Evolutionary conservation across 2,329 filamentous ascomycete species (phyloP).

Genomic region (Pseudofabraea citricarpa): DNA sequence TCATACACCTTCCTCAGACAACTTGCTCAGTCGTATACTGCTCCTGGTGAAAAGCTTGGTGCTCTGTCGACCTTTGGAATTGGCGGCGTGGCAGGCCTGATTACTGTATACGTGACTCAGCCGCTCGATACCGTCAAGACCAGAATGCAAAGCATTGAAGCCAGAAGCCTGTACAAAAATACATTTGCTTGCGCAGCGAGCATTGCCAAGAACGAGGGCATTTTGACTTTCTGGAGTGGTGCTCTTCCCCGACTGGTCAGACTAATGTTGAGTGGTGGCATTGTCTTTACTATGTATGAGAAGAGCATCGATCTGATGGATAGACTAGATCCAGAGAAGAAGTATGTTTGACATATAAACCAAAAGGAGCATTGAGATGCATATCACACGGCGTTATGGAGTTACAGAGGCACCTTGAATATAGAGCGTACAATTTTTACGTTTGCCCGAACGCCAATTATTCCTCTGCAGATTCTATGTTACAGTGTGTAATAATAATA

Average conservation of each 20-base stretch:
- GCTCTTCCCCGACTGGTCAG: conserved; percentile 80
- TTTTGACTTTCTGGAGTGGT: conserved; percentile 91
- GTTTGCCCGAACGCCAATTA: not conserved
- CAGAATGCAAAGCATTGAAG: conserved; percentile 94
- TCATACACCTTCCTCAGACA: conserved; percentile 89
- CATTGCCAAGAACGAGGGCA: conserved; percentile 84
- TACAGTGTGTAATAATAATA: too few relatives aligned
- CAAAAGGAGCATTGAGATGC: conserved; percentile 5
- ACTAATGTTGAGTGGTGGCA: conserved; percentile 86
- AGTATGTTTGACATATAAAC: conserved; percentile 59
- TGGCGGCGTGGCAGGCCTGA: conserved; percentile 80
- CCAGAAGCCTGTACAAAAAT: conserved; percentile 76
- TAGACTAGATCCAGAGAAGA: conserved; percentile 73
- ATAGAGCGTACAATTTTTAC: conserved; percentile 1
- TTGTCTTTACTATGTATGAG: conserved; percentile 98
- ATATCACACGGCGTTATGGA: conserved; percentile 15
- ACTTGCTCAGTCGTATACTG: conserved; percentile 84
- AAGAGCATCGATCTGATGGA: conserved; percentile 91
- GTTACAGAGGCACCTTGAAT: conserved; percentile 8
- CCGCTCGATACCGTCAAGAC: conserved; percentile 94
- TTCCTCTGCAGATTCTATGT: not conserved
- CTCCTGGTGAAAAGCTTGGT: conserved; percentile 91
- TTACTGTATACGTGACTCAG: conserved; percentile 78
- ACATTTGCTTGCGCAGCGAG: conserved; percentile 75
- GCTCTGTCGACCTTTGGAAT: conserved; percentile 84